Evolutionary conservation across 2,329 filamentous ascomycete species (phyloP), one percentile per base, ranked within the genome.

Genomic region (Meredithiella fracta): DNA sequence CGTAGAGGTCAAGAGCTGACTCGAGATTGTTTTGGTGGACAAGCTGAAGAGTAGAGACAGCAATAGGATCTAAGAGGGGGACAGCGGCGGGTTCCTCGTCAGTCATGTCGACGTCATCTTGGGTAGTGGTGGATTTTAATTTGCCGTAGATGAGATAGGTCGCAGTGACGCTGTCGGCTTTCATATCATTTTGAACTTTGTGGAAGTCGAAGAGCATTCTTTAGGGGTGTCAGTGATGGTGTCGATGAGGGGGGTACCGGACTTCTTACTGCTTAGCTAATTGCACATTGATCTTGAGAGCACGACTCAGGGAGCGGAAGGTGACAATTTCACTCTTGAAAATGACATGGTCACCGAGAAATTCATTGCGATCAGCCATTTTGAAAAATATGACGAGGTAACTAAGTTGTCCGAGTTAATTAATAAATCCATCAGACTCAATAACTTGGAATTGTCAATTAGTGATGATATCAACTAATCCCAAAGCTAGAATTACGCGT

Each of bases 141-240:
- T 72, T 77, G 40, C 91, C 92, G 53, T 82, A 85, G 49, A 98
- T 66, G 51, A 96, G 72, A 68, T 96, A 98, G n/a, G 89, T 96
- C 47, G 91, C 92, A 69, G 94, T 80, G n/a, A 96, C 73, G 25
- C 80, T 83, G 22, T 80, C 77, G 0, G 85, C 75, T 59, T 81
- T 84, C 67, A 84, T 86, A 55, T 72, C 74, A 67, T 89, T 94
- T 65, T 94, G 85, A 57, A 75, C 78, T 60, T 76, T 74, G 67
- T 96, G 80, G 62, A 94, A 97, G 31, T 94, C 86, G 68, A 80
- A 94, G 15, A 90, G 79, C 78, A 92, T 94, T 67, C 84, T 94
- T 54, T 54, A 9, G 58, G 54, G n/a, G 47, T n/a, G 14, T 47
- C 20, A 23, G 38, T 1, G 34, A 26, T 4, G 17, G 26, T n/a